Evolutionary conservation across 129 eudicot species (phyloP), one percentile per base, ranked within the genome.

Genomic region (Flaveria sonorensis): DNA sequence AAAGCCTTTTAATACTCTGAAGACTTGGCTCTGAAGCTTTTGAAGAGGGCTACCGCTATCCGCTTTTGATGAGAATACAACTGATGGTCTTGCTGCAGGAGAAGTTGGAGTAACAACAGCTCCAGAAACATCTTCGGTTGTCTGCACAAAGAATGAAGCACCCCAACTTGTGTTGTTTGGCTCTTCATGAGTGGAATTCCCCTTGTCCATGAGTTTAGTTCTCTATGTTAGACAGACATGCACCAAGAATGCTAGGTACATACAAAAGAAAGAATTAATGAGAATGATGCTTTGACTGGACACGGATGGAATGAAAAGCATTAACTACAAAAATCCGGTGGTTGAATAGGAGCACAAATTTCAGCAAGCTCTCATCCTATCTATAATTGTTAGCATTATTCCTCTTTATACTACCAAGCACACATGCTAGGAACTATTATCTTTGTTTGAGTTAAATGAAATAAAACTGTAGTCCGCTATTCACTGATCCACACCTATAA

Each of bases 51-150:
- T 80, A 30, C 88, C 88, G 45, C 85, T 87, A 3, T 91, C 98
- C 12, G 86, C 97, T 80, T 91, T 89, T 18, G 96, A 89, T 40
- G 97, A 88, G 63, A 85, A 89, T 21, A 94, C 93, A 46, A 87
- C 97, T 0, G 98, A 87, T 28, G 97, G 96, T 18, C 97, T 85
- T 68, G 97, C 83, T 73, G 99, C 87, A 67, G 87, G 88, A 78
- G 88, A 84, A 77, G 91, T 91, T 10, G 91, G 90, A 12, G 87
- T 89, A 63, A 87, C 89, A 79, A 80, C 87, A 50, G 87, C 93
- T 79, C 86, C 83, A 13, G 94, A 84, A 39, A 85, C 92, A 81
- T 89, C 93, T 77, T 89, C 96, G 52, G 88, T 79, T 75, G 98
- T 84, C 70, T 87, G 94, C 85, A 87, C 81, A 50, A 89, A 81